Evolutionary conservation across 345 rosid genomes (phyloP).

Genomic region (Pugionium dolabratum): DNA sequence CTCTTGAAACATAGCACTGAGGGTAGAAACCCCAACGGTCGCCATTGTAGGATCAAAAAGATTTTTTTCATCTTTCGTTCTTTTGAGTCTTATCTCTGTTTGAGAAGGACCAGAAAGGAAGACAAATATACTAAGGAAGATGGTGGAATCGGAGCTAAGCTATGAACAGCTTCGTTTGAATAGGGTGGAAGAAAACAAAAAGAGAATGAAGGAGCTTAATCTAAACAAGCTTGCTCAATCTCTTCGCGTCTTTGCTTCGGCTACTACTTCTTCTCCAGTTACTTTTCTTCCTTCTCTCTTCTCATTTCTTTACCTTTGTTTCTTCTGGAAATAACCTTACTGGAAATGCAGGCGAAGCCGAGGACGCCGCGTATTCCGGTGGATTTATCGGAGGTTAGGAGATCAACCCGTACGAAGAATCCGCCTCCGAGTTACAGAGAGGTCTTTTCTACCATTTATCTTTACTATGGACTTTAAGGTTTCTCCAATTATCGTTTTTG

Average conservation of each 20-base stretch:
- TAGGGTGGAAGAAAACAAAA: slow-evolving; percentile 80
- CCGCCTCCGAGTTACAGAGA: slow-evolving; percentile 74
- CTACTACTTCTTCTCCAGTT: slow-evolving; percentile 54
- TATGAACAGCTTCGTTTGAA: slow-evolving; percentile 66
- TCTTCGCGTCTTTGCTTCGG: slow-evolving; percentile 38
- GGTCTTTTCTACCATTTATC: slow-evolving; percentile 32
- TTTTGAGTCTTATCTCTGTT: too few relatives aligned
- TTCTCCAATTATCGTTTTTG: background rate
- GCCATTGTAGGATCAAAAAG: too few relatives aligned
- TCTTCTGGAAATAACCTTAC: background rate
- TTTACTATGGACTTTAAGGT: slow-evolving; percentile 3
- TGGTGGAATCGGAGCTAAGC: slow-evolving; percentile 49
- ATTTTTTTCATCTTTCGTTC: too few relatives aligned
- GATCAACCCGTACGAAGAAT: slow-evolving; percentile 66
- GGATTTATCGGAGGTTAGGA: slow-evolving; percentile 51
- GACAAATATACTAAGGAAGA: background rate
- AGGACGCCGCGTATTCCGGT: slow-evolving; percentile 35
- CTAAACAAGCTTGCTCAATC: slow-evolving; percentile 54
- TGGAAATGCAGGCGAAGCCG: slow-evolving; percentile 41
- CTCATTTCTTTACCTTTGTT: background rate
- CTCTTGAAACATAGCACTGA: too few relatives aligned
- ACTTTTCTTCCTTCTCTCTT: slow-evolving; percentile 1
- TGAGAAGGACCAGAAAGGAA: too few relatives aligned
- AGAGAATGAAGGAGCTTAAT: slow-evolving; percentile 72
- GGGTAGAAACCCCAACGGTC: too few relatives aligned